Evolutionary conservation across 768 basidiomycete genomes (phyloP).

Genomic region (Leucocoprinus sp.): DNA sequence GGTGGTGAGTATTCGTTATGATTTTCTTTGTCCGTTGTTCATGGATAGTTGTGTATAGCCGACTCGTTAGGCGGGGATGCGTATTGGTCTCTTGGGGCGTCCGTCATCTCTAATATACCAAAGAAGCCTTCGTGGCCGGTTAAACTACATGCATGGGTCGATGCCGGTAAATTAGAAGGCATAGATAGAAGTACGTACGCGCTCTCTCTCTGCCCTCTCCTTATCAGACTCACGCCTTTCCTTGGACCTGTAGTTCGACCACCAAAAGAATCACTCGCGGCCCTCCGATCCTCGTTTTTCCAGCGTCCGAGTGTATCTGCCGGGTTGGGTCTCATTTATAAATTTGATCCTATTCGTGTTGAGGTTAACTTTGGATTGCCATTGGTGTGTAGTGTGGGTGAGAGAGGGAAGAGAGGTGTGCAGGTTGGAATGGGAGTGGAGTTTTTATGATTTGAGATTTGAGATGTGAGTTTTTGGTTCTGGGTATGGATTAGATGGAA

Average conservation of each 20-base stretch:
- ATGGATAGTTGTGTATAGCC: constrained; percentile 30
- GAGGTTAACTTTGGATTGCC: constrained; percentile 88
- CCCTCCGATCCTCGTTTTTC: background rate
- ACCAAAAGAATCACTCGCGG: constrained; percentile 4
- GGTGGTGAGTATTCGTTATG: constrained; percentile 37
- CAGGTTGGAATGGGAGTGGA: constrained; percentile 79
- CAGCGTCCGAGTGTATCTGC: constrained; percentile 40
- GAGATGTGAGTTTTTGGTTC: too few species aligned
- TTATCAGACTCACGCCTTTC: background rate
- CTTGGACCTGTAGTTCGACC: constrained; percentile 7
- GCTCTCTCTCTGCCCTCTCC: background rate
- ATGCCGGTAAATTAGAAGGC: constrained; percentile 67
- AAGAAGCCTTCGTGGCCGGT: constrained; percentile 75
- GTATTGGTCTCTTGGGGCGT: constrained; percentile 71
- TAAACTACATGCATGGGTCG: constrained; percentile 73
- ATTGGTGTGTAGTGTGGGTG: constrained; percentile 58
- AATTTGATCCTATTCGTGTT: constrained; percentile 75
- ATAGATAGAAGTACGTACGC: constrained; percentile 48
- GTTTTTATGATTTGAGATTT: constrained; percentile 41
- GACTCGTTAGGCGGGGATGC: constrained; percentile 82
- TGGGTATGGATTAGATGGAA: too few species aligned
- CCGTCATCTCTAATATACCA: constrained; percentile 69
- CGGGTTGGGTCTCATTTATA: constrained; percentile 77
- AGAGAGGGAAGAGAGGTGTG: constrained; percentile 59
- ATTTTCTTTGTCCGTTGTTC: background rate